Evolutionary conservation across 2,329 filamentous ascomycete genomes (phyloP).

Genomic region (Fusarium fracticaudum): DNA sequence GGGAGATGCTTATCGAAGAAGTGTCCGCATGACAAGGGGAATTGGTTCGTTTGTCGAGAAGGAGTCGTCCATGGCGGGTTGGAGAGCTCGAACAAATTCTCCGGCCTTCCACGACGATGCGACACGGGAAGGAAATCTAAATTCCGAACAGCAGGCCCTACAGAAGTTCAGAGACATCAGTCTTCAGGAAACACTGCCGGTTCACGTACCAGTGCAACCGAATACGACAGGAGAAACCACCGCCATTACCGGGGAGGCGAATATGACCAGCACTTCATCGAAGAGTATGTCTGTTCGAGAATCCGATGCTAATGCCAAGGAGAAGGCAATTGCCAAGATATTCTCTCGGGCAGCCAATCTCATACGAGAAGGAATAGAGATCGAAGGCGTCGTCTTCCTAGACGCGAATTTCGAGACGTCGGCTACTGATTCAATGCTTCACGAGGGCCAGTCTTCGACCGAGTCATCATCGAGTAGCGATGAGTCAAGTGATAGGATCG

Average conservation of each 20-base stretch:
- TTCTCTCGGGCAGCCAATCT: constrained; percentile 57
- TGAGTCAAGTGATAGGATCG: constrained; percentile 24
- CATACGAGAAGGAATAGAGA: constrained; percentile 54
- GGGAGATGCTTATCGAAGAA: constrained; percentile 43
- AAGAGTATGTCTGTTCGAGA: not conserved
- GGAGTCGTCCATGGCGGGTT: constrained; percentile 44
- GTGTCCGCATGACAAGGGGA: constrained; percentile 52
- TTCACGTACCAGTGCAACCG: constrained; percentile 5
- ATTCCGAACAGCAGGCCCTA: constrained; percentile 22
- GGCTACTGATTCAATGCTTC: constrained; percentile 25
- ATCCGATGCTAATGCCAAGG: not conserved
- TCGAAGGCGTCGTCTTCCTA: constrained; percentile 50
- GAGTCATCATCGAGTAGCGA: constrained; percentile 41
- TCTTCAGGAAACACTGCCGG: constrained; percentile 1
- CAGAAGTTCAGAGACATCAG: constrained; percentile 3
- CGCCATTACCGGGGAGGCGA: not conserved
- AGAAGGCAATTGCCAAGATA: constrained; percentile 35
- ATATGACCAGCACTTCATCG: not conserved
- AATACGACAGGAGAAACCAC: constrained; percentile 6
- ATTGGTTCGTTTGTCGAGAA: constrained; percentile 51
- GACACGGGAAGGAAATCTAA: constrained; percentile 18
- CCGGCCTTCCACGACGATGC: constrained; percentile 15
- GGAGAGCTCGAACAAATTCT: constrained; percentile 26
- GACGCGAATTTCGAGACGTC: constrained; percentile 42
- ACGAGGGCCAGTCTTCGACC: constrained; percentile 25